Evolutionary conservation across 192 early-diverging fungal genomes (phyloP).

Genomic region (Coemansia sp.): DNA sequence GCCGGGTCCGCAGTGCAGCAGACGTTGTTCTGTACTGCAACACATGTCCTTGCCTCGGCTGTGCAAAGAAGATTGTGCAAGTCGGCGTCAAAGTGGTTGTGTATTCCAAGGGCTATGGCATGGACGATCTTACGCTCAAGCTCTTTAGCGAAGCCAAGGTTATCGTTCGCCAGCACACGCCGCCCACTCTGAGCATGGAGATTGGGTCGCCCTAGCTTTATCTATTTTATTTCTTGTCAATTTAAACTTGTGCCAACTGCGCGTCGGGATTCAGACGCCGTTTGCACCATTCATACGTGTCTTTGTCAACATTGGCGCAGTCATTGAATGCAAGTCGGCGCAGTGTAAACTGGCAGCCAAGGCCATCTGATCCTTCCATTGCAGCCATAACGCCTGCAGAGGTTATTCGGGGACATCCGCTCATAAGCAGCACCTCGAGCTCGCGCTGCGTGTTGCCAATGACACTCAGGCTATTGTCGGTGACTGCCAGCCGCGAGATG

Average conservation of each 20-base stretch:
- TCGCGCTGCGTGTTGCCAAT: conserved; percentile 29
- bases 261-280: conserved; percentile 23
- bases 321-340: conserved; percentile 20
- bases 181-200: conserved; percentile 59
- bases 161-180: conserved; percentile 71
- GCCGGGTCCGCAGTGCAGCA: conserved; percentile 68
- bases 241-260: too few species aligned
- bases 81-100: conserved; percentile 90
- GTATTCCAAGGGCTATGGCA: conserved; percentile 88
- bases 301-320: conserved; percentile 2
- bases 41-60: conserved; percentile 85
- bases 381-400: conserved; percentile 21
- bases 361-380: conserved; percentile 18
- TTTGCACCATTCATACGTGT: conserved; percentile 35
- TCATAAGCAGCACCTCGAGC: conserved; percentile 25
- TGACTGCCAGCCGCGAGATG: conserved; percentile 24
- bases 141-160: conserved; percentile 85
- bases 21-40: conserved; percentile 87
- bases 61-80: conserved; percentile 96
- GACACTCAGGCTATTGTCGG: conserved; percentile 10
- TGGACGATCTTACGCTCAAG: conserved; percentile 83
- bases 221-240: too few species aligned
- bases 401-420: conserved; percentile 29
- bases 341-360: conserved; percentile 38
- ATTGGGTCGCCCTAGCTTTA: conserved; percentile 36